A percentile compares a stretch with the other conserved stretches of the same genome.
These are phyloP conservation scores for Penicillium hesseltinei DNA, from an alignment of 2,329 filamentous ascomycete genomes.

Conservation along the genomic window DNA sequence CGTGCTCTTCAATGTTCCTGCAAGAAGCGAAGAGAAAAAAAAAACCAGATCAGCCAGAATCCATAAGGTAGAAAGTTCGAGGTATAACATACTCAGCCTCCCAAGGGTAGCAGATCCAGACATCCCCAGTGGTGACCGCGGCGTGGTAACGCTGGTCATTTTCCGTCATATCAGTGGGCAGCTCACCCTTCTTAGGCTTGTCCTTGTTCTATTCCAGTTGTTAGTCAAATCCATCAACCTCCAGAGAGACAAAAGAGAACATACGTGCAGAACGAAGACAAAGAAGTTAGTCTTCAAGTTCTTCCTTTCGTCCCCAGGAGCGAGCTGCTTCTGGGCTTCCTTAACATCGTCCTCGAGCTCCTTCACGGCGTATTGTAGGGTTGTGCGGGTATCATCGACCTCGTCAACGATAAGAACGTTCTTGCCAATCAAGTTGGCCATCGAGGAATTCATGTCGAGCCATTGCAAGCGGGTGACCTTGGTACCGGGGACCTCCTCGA, in stretches of 20 bases:
- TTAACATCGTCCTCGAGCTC: constrained; percentile 95
- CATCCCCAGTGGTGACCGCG: constrained; percentile 82
- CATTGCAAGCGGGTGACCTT: constrained; percentile 98
- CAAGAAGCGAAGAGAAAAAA: constrained; percentile 4
- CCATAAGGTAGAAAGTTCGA: neutral
- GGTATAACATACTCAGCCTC: constrained; percentile 66
- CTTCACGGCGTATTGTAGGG: constrained; percentile 87
- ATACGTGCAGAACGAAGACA: constrained; percentile 91
- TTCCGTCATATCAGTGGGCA: constrained; percentile 75
- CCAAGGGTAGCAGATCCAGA: constrained; percentile 99
- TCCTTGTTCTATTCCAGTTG: constrained; percentile 76
- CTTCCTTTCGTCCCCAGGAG: constrained; percentile 67
- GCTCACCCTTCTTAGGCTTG: constrained; percentile 85
- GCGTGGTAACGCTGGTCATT: constrained; percentile 71
- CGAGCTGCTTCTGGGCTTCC: constrained; percentile 69
- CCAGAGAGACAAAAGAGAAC: constrained; percentile 33
- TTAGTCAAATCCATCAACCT: neutral
- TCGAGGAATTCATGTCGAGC: constrained; percentile 85
- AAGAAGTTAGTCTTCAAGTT: constrained; percentile 80
- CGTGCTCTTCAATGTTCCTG: constrained; percentile 87
- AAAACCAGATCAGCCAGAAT: constrained; percentile 22
- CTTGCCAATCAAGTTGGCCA: constrained; percentile 87
- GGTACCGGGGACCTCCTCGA: constrained; percentile 76
- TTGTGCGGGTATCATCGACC: constrained; percentile 93
- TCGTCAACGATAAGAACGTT: constrained; percentile 90